Evolutionary conservation across 306 rosid genomes (phyloP).

Genomic region (Trifolium subterraneum): DNA sequence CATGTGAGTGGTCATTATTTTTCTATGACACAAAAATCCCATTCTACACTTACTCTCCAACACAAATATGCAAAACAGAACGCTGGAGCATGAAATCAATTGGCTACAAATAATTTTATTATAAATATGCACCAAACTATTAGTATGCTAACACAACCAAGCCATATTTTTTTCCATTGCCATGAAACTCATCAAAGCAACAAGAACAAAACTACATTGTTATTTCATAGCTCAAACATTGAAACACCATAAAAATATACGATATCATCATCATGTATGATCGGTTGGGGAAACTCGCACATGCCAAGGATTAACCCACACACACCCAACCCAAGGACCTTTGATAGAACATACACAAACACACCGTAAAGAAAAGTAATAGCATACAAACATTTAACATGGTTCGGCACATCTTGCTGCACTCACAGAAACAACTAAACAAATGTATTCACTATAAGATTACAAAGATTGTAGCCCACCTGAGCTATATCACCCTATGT

Average conservation of each 20-base stretch:
- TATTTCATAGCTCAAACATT: constrained; percentile 19
- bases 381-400: not conserved
- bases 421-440: not conserved
- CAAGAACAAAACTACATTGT: constrained; percentile 11
- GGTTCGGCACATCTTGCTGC: not conserved
- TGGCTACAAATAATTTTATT: not conserved
- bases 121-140: constrained; percentile 4
- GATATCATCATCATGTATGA: not conserved
- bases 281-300: not conserved
- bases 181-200: constrained; percentile 15
- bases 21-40: not conserved
- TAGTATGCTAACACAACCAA: constrained; percentile 17
- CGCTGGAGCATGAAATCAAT: constrained; percentile 29
- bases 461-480: not conserved
- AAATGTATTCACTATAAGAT: not conserved
- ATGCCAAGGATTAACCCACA: not conserved
- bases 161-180: constrained; percentile 15
- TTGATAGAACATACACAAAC: not conserved
- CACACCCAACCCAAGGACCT: not conserved
- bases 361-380: too few relatives aligned
- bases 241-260: constrained; percentile 22
- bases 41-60: constrained; percentile 1
- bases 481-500: not conserved
- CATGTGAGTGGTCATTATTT: constrained; percentile 20
- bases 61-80: not conserved